These are phyloP conservation scores for Borovskyia barvae DNA, from an alignment of 208 protist species.

Conservation along the genomic window DNA sequence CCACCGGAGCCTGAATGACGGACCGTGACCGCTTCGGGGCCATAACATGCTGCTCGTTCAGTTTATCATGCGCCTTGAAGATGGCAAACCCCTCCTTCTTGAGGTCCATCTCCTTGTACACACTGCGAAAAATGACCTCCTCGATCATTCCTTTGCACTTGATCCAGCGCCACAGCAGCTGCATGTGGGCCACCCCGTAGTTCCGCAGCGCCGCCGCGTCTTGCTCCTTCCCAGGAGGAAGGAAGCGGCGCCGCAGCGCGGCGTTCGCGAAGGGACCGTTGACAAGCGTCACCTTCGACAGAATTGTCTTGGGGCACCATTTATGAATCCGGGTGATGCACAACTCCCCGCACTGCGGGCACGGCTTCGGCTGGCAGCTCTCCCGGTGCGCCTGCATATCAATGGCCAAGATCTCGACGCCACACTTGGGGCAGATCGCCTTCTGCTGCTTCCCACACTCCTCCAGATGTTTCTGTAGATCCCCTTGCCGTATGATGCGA, in stretches of 20 bases:
- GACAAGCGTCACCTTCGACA: conserved; percentile 26
- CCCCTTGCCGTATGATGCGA: conserved; percentile 73
- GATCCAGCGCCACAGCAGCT: conserved; percentile 84
- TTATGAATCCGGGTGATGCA: conserved; percentile 86
- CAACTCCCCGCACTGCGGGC: conserved; percentile 68
- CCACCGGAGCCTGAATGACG: conserved; percentile 60
- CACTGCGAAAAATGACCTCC: conserved; percentile 75
- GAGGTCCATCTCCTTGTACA: conserved; percentile 86
- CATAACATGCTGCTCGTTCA: conserved; percentile 70
- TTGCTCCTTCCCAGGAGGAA: conserved; percentile 19
- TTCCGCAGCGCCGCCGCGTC: conserved; percentile 23
- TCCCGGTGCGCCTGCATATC: conserved; percentile 77
- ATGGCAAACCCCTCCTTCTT: conserved; percentile 88
- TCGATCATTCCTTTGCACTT: conserved; percentile 78
- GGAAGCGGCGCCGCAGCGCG: conserved; percentile 40
- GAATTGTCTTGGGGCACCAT: conserved; percentile 63
- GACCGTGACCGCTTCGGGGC: conserved; percentile 72
- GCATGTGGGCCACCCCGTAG: conserved; percentile 75
- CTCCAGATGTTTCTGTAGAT: conserved; percentile 74
- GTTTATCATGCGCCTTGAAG: conserved; percentile 83
- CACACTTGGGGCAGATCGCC: conserved; percentile 78
- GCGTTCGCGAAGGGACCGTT: conserved; percentile 73
- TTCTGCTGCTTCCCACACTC: conserved; percentile 73
- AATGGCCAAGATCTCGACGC: conserved; percentile 53
- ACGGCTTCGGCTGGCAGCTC: conserved; percentile 66